phyloP scores from a whole-genome alignment of 2,329 filamentous ascomycete genomes.

The Orbilia oligospora region DNA sequence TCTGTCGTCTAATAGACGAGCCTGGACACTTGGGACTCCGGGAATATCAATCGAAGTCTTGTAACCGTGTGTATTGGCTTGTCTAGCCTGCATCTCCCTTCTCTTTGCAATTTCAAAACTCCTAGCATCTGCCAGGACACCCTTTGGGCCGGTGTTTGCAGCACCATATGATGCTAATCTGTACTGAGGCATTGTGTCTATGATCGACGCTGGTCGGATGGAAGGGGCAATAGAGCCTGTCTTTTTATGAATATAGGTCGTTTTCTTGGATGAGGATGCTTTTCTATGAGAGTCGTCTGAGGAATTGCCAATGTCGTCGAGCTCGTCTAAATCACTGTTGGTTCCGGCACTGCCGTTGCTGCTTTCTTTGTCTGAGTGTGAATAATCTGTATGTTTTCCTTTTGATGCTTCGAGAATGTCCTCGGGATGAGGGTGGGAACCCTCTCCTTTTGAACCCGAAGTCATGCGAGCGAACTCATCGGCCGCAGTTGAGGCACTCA shows the following conservation, averaged over 20 bases:
- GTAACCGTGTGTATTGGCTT: constrained; percentile 20
- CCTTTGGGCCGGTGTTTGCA: constrained; percentile 76
- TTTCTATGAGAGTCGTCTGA: constrained; percentile 53
- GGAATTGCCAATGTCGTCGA: constrained; percentile 57
- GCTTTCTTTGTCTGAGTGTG: constrained; percentile 55
- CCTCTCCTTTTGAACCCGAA: constrained; percentile 61
- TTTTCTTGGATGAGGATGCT: constrained; percentile 45
- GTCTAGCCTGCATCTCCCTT: constrained; percentile 53
- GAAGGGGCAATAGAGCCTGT: constrained; percentile 58
- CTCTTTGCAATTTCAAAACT: constrained; percentile 78
- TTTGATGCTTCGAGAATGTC: constrained; percentile 61
- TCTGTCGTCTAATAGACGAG: constrained; percentile 59
- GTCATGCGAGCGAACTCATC: constrained; percentile 61
- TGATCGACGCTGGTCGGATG: constrained; percentile 56
- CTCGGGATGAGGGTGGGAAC: constrained; percentile 63
- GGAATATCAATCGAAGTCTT: constrained; percentile 50
- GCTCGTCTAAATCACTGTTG: constrained; percentile 60
- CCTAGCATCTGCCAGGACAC: constrained; percentile 85
- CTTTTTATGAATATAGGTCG: constrained; percentile 59
- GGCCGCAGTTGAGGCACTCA: constrained; percentile 61
- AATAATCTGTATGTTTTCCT: constrained; percentile 53
- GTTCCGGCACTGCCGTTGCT: constrained; percentile 61
- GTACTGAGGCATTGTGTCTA: constrained; percentile 60
- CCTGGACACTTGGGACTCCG: constrained; percentile 22
- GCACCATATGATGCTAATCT: constrained; percentile 57